A percentile compares a stretch with the other conserved stretches of the same genome.
phyloP scores from a whole-genome alignment of 2,329 filamentous ascomycete species.

The Aphanoascus verrucosus region DNA sequence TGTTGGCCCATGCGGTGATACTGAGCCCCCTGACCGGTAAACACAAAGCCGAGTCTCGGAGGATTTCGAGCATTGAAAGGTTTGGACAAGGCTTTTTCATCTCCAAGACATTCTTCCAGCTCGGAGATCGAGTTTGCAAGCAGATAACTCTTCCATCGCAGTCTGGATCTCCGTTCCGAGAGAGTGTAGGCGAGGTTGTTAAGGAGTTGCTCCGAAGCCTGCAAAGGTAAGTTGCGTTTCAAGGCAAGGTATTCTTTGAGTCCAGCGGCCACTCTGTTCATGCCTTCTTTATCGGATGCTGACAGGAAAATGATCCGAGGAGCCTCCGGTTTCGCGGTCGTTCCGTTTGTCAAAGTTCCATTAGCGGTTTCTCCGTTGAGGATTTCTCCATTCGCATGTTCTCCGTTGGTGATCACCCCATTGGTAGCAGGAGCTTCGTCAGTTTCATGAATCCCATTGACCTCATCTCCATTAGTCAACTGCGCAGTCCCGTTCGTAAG shows the following conservation, averaged over 20 bases:
- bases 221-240: background rate
- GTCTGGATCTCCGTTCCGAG: slow-evolving; percentile 1
- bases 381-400: background rate
- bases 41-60: slow-evolving; percentile 26
- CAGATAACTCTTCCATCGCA: slow-evolving; percentile 9
- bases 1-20: slow-evolving; percentile 28
- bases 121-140: slow-evolving; percentile 4
- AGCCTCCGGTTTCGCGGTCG: slow-evolving; percentile 6
- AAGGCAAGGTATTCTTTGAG: background rate
- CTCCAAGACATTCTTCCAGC: background rate
- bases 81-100: slow-evolving; percentile 14
- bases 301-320: slow-evolving; percentile 16
- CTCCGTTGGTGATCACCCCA: background rate
- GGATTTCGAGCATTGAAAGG: slow-evolving; percentile 15
- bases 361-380: background rate
- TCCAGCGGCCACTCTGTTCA: background rate
- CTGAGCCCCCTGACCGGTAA: slow-evolving; percentile 33
- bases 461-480: background rate
- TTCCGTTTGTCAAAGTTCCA: slow-evolving; percentile 6
- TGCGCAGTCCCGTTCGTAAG: background rate
- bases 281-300: slow-evolving; percentile 1
- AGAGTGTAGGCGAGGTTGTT: slow-evolving; percentile 12
- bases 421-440: background rate
- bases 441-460: background rate
- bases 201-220: background rate